Conservation (phyloP, 139 green algal species). For the Chlamydomonas applanata region DNA sequence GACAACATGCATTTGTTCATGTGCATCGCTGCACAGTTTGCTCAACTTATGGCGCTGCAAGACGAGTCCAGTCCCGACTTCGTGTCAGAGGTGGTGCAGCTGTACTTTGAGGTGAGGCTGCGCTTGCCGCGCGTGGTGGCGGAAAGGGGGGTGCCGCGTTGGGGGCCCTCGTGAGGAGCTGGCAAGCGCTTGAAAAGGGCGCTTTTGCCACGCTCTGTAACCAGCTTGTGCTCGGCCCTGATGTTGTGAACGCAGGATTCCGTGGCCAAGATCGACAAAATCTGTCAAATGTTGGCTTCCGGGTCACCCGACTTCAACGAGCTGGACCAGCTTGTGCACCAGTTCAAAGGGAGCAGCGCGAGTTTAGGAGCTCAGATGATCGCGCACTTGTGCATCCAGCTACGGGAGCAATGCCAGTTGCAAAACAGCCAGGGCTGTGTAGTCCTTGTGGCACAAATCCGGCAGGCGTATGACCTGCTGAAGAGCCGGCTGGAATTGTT, state of each 20-base stretch:
- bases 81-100: slow-evolving; percentile 72
- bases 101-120: slow-evolving; percentile 68
- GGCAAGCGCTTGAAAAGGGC: neutral
- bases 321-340: slow-evolving; percentile 79
- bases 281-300: slow-evolving; percentile 39
- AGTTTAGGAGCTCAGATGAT: slow-evolving; percentile 61
- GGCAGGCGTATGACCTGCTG: slow-evolving; percentile 35
- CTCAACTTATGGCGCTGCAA: slow-evolving; percentile 78
- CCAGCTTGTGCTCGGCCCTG: too few relatives aligned
- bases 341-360: slow-evolving; percentile 86
- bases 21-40: too few relatives aligned
- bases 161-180: too few relatives aligned
- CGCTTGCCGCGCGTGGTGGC: neutral
- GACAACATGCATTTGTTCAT: too few relatives aligned
- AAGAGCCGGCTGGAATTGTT: slow-evolving; percentile 58
- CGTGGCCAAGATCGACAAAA: slow-evolving; percentile 57
- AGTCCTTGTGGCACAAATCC: slow-evolving; percentile 27
- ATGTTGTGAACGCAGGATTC: slow-evolving; percentile 37
- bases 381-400: slow-evolving; percentile 59
- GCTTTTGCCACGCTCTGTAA: neutral
- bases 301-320: slow-evolving; percentile 50
- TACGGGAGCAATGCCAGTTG: slow-evolving; percentile 65
- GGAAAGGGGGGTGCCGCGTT: neutral
- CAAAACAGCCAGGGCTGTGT: slow-evolving; percentile 26
- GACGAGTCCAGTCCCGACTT: slow-evolving; percentile 86